Percentiles rank a stretch among this genome's conserved stretches.
Evolutionary conservation across 805 yeast genomes (phyloP).

Genomic region (Ogataea wickerhamii): DNA sequence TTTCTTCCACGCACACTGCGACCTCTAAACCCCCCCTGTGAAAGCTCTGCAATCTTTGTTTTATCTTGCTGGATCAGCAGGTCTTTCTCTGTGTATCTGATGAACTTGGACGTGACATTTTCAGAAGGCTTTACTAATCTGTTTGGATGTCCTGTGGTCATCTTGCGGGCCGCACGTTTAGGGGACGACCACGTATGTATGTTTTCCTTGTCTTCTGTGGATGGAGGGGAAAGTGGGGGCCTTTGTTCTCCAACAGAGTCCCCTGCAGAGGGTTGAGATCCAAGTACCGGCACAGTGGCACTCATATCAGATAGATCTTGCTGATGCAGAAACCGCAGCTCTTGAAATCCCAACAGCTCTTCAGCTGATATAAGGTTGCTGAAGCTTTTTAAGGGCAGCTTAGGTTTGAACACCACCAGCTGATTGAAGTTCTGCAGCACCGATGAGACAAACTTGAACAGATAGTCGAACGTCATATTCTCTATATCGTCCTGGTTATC

Average conservation of each 20-base stretch:
- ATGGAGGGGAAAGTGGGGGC: slow-evolving; percentile 16
- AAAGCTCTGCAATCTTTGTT: slow-evolving; percentile 1
- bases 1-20: slow-evolving; percentile 46
- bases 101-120: slow-evolving; percentile 20
- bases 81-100: slow-evolving; percentile 33
- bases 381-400: slow-evolving; percentile 19
- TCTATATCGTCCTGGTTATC: slow-evolving; percentile 14
- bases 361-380: slow-evolving; percentile 23
- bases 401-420: slow-evolving; percentile 17
- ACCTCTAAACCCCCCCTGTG: slow-evolving; percentile 6
- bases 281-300: neutral
- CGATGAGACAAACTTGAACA: slow-evolving; percentile 29
- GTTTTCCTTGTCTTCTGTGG: slow-evolving; percentile 14
- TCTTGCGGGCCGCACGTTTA: neutral
- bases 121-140: slow-evolving; percentile 27
- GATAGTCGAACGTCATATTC: slow-evolving; percentile 29
- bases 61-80: slow-evolving; percentile 20
- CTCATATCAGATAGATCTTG: neutral
- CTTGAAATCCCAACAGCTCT: slow-evolving; percentile 26
- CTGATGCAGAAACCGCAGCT: neutral
- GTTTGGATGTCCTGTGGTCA: slow-evolving; percentile 9
- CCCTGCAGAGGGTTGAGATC: slow-evolving; percentile 8
- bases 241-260: slow-evolving; percentile 8
- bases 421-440: slow-evolving; percentile 21
- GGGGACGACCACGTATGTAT: neutral